phyloP scores from a whole-genome alignment of 2,329 filamentous ascomycete species.

The Fusarium domesticum region DNA sequence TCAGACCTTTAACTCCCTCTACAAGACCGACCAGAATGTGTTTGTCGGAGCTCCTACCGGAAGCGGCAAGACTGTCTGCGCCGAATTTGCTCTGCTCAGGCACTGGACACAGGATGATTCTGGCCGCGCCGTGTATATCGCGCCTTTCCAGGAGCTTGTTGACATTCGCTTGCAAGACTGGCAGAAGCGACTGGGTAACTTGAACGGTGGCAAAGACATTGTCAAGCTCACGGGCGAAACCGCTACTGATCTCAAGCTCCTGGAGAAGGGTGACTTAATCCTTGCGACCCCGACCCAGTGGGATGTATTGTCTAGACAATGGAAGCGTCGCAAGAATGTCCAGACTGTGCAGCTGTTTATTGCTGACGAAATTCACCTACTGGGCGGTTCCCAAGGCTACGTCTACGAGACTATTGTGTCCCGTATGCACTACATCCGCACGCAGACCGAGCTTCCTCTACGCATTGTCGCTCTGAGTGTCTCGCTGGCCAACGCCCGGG shows the following conservation, averaged over 20 bases:
- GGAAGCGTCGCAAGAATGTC: conserved; percentile 94
- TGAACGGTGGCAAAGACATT: conserved; percentile 82
- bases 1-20: conserved; percentile 92
- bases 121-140: conserved; percentile 87
- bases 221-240: conserved; percentile 94
- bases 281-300: conserved; percentile 91
- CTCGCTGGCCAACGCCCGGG: conserved; percentile 86
- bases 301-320: conserved; percentile 93
- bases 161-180: conserved; percentile 81
- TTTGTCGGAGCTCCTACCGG: conserved; percentile 91
- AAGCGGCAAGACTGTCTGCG: conserved; percentile 94
- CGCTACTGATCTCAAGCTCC: conserved; percentile 80
- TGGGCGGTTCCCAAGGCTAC: conserved; percentile 82
- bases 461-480: conserved; percentile 89
- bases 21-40: conserved; percentile 87
- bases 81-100: conserved; percentile 85
- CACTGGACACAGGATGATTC: conserved; percentile 64
- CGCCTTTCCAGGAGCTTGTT: conserved; percentile 90
- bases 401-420: conserved; percentile 97
- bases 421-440: conserved; percentile 92
- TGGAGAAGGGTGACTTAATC: conserved; percentile 84
- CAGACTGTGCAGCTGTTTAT: conserved; percentile 89
- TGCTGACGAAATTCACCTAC: conserved; percentile 90
- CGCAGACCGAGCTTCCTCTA: conserved; percentile 79
- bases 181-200: conserved; percentile 68